Evolutionary conservation across 805 yeast species (phyloP).

Genomic region (Starmerella khaoyaiensis): DNA sequence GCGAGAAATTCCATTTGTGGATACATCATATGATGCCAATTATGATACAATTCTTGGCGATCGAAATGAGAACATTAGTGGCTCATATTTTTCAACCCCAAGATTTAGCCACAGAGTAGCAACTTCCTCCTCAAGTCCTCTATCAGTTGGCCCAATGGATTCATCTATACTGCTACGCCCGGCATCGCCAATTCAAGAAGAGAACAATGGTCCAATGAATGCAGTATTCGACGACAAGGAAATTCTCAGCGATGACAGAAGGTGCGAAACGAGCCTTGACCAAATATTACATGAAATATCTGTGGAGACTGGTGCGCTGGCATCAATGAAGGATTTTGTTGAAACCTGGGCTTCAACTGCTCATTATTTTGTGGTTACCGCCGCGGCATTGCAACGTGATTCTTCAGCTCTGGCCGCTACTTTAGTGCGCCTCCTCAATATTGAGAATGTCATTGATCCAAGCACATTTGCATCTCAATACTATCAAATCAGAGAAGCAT

Average conservation of each 20-base stretch:
- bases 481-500: conserved; percentile 21
- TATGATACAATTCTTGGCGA: conserved; percentile 9
- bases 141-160: not conserved
- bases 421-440: not conserved
- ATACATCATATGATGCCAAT: conserved; percentile 14
- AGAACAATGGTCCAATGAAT: no score
- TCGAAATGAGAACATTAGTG: not conserved
- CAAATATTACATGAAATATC: conserved; percentile 13
- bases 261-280: no score
- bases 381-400: conserved; percentile 17
- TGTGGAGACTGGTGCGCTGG: conserved; percentile 5
- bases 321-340: conserved; percentile 10
- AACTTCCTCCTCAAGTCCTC: not conserved
- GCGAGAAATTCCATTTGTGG: conserved; percentile 22
- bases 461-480: conserved; percentile 11
- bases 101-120: not conserved
- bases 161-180: not conserved
- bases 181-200: no score
- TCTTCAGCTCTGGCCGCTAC: conserved; percentile 13
- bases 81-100: conserved; percentile 9
- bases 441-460: conserved; percentile 10
- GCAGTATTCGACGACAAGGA: no score
- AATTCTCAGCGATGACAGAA: no score
- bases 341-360: conserved; percentile 19
- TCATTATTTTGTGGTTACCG: conserved; percentile 12